phyloP scores from a whole-genome alignment of 73 alveolate species.

The Paramecium sonneborni region DNA sequence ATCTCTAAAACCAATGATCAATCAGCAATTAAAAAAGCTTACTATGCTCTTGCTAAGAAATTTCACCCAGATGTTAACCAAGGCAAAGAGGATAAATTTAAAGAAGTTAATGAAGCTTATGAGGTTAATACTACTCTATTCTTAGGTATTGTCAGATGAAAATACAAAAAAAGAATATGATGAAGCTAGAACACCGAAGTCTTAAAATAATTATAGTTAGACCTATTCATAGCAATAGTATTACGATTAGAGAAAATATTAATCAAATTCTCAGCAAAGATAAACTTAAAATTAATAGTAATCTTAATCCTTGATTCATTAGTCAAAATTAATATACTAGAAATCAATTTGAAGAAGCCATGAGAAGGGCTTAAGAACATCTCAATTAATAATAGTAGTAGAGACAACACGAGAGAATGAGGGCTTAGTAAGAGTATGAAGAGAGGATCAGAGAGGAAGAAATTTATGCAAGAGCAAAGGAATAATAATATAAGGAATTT shows the following conservation, averaged over 20 bases:
- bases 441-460: not conserved
- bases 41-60: slow-evolving; percentile 62
- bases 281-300: not conserved
- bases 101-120: slow-evolving; percentile 68
- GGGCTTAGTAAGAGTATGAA: not conserved
- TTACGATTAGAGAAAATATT: not conserved
- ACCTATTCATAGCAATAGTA: not conserved
- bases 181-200: slow-evolving; percentile 28
- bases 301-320: not conserved
- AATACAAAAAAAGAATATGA: slow-evolving; percentile 56
- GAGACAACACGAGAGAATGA: not conserved
- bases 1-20: slow-evolving; percentile 75
- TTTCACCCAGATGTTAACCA: slow-evolving; percentile 62
- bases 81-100: slow-evolving; percentile 62
- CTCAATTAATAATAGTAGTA: not conserved
- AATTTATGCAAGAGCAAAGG: not conserved
- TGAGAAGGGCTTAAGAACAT: not conserved
- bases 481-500: not conserved
- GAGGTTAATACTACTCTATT: not conserved
- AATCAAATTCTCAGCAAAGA: not conserved
- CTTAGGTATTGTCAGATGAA: slow-evolving; percentile 48
- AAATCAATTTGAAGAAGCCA: not conserved
- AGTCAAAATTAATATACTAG: not conserved
- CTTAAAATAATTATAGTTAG: not conserved
- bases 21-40: slow-evolving; percentile 67